These are phyloP conservation scores for Talaromyces sp. DNA, from an alignment of 2,329 filamentous ascomycete species.

Conservation along the genomic window DNA sequence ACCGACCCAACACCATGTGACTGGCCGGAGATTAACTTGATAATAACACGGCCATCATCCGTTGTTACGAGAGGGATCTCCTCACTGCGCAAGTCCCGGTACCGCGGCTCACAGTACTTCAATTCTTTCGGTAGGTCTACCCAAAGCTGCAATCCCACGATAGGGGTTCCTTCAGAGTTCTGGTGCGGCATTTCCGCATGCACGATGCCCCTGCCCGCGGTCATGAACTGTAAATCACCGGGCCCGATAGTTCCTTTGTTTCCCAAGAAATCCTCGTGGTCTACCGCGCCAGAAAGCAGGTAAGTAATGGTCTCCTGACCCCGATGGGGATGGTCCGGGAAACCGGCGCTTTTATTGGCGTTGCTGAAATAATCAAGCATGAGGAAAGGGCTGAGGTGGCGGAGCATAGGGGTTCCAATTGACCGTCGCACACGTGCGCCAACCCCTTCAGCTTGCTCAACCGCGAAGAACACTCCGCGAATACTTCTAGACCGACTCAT, in stretches of 20 bases:
- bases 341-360: constrained; percentile 77
- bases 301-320: constrained; percentile 93
- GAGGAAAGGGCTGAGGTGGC: constrained; percentile 87
- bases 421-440: constrained; percentile 85
- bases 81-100: constrained; percentile 75
- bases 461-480: constrained; percentile 77
- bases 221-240: constrained; percentile 98
- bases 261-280: constrained; percentile 91
- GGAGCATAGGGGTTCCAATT: constrained; percentile 79
- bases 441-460: constrained; percentile 84
- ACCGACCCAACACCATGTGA: constrained; percentile 83
- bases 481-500: too few species aligned
- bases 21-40: constrained; percentile 90
- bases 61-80: constrained; percentile 78
- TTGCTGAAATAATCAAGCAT: constrained; percentile 95
- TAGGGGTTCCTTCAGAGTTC: constrained; percentile 73
- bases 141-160: constrained; percentile 92
- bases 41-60: constrained; percentile 72
- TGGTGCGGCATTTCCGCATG: constrained; percentile 93
- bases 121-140: constrained; percentile 82
- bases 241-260: constrained; percentile 79
- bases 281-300: constrained; percentile 78
- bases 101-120: constrained; percentile 88
- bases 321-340: constrained; percentile 82
- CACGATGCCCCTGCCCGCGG: constrained; percentile 85